Percentiles rank a stretch among this genome's conserved stretches.
Evolutionary conservation across 73 alveolate species (phyloP).

Genomic region (Paramecium sexaurelia): DNA sequence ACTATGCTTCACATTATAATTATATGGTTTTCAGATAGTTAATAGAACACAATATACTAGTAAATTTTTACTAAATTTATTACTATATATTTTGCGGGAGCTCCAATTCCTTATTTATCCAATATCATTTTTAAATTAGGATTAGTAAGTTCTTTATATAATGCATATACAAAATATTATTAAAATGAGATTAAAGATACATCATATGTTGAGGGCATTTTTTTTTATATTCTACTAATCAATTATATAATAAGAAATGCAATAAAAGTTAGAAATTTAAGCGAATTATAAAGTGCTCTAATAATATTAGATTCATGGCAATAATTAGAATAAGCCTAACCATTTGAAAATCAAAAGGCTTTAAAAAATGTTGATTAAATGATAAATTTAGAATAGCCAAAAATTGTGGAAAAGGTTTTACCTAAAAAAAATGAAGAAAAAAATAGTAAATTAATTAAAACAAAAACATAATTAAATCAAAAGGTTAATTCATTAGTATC

Average conservation of each 20-base stretch:
- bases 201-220: conserved; percentile 21
- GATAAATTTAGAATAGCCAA: background rate
- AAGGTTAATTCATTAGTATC: background rate
- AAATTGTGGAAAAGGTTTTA: background rate
- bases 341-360: background rate
- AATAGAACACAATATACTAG: background rate
- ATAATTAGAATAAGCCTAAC: background rate
- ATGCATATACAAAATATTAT: background rate
- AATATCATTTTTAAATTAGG: conserved; percentile 13
- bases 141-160: conserved; percentile 10
- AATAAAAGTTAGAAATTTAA: background rate
- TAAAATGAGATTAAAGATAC: conserved; percentile 19
- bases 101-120: background rate
- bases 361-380: background rate
- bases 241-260: background rate
- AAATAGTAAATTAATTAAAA: background rate
- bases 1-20: conserved; percentile 2
- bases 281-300: background rate
- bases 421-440: background rate
- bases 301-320: background rate
- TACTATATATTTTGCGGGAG: conserved; percentile 1
- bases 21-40: conserved; percentile 33
- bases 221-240: background rate
- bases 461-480: background rate
- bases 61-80: background rate